Conservation (phyloP, 2,329 filamentous ascomycete species). For the Penicillium capsulatum region DNA sequence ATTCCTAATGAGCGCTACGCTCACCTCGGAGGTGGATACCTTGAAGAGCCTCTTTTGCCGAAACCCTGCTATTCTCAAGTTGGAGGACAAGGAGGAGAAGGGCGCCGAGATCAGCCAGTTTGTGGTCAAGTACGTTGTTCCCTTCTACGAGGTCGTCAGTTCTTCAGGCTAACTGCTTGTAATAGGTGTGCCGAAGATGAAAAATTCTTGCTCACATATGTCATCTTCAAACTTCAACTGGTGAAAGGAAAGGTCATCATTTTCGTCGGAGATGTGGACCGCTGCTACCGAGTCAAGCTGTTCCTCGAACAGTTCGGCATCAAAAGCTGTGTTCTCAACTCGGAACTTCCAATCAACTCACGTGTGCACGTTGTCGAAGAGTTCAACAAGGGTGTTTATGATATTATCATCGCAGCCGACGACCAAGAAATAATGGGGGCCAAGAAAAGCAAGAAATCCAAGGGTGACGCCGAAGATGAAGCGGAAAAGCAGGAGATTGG, state of each 20-base stretch:
- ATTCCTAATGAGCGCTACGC: conserved; percentile 87
- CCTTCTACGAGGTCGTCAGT: not conserved
- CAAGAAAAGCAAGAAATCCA: conserved; percentile 32
- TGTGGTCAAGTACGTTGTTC: conserved; percentile 63
- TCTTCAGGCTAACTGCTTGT: conserved; percentile 17
- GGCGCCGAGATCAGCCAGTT: conserved; percentile 78
- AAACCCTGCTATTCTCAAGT: conserved; percentile 71
- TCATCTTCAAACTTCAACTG: conserved; percentile 90
- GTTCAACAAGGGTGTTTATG: conserved; percentile 95
- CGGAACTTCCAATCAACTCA: conserved; percentile 87
- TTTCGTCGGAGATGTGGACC: conserved; percentile 80
- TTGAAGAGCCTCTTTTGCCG: conserved; percentile 82
- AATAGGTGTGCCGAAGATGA: conserved; percentile 84
- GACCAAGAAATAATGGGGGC: conserved; percentile 77
- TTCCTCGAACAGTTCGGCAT: conserved; percentile 97
- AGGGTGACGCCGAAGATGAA: conserved; percentile 23
- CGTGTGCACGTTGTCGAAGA: conserved; percentile 92
- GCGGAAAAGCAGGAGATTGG: conserved; percentile 27
- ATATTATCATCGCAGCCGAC: conserved; percentile 95
- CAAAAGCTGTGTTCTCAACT: conserved; percentile 88
- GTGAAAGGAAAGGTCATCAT: conserved; percentile 89
- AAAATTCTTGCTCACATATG: conserved; percentile 88
- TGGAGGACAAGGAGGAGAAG: conserved; percentile 77
- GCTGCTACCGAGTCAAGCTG: conserved; percentile 86
- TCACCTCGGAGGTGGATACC: conserved; percentile 80